Percentiles rank a stretch among this genome's conserved stretches.
Evolutionary conservation across 2,329 filamentous ascomycete genomes (phyloP).

Genomic region (Hymenoscyphus infarciens): DNA sequence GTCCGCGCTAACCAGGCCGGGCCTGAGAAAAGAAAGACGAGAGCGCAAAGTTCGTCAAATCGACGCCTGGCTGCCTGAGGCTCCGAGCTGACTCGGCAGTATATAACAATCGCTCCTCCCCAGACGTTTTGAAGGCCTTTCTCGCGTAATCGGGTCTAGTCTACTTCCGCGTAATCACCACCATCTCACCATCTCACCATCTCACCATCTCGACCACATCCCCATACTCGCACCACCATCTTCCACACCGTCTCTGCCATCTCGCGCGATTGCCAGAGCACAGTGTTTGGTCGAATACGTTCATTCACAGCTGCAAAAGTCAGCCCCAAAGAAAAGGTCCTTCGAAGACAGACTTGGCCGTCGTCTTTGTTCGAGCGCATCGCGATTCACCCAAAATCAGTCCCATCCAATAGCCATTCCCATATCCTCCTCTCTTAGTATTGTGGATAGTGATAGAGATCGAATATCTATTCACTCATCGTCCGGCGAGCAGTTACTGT

Average conservation of each 20-base stretch:
- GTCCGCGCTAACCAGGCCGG: not conserved
- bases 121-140: slow-evolving; percentile 14
- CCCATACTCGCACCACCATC: slow-evolving; percentile 7
- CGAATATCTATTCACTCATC: slow-evolving; percentile 19
- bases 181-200: slow-evolving; percentile 10
- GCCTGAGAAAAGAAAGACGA: not conserved
- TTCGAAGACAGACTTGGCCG: not conserved
- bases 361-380: slow-evolving; percentile 7
- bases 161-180: slow-evolving; percentile 16
- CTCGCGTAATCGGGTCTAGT: slow-evolving; percentile 26
- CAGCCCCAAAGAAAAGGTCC: slow-evolving; percentile 4
- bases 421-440: slow-evolving; percentile 18
- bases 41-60: too few species aligned
- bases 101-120: slow-evolving; percentile 21
- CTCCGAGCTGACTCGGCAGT: slow-evolving; percentile 9
- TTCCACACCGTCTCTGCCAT: slow-evolving; percentile 10
- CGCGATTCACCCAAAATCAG: not conserved
- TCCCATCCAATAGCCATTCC: slow-evolving; percentile 8
- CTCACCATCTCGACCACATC: slow-evolving; percentile 9
- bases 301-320: slow-evolving; percentile 28
- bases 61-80: slow-evolving; percentile 11
- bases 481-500: slow-evolving; percentile 45
- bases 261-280: not conserved
- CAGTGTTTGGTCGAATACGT: slow-evolving; percentile 24
- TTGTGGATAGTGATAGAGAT: slow-evolving; percentile 17